Evolutionary conservation across 2,329 filamentous ascomycete genomes (phyloP).

Genomic region (Curvularia sp.): DNA sequence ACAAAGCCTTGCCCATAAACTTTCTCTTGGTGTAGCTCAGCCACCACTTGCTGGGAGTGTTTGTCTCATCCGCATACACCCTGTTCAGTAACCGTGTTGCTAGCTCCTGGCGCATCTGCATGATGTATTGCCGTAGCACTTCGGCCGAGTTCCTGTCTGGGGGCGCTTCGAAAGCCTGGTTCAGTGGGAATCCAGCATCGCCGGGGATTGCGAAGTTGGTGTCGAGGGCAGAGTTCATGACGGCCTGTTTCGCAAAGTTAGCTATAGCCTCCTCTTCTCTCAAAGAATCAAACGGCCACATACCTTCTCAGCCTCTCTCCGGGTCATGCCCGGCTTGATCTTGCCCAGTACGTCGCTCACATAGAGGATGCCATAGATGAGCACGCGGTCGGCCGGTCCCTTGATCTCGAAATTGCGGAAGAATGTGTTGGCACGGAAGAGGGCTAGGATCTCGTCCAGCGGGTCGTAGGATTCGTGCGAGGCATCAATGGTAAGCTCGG

Average conservation of each 20-base stretch:
- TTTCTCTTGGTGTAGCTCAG: constrained; percentile 98
- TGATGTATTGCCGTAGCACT: constrained; percentile 83
- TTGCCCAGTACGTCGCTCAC: constrained; percentile 88
- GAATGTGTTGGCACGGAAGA: constrained; percentile 98
- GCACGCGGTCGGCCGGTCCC: constrained; percentile 88
- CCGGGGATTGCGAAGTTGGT: constrained; percentile 93
- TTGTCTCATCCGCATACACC: constrained; percentile 77
- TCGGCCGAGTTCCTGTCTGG: constrained; percentile 88
- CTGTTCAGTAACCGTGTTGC: constrained; percentile 81
- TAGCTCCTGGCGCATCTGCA: constrained; percentile 92
- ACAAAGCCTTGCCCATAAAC: constrained; percentile 89
- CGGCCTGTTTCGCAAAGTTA: constrained; percentile 61
- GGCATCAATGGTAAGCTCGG: constrained; percentile 70
- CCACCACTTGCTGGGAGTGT: constrained; percentile 83
- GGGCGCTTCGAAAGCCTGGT: constrained; percentile 95
- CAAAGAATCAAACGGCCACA: constrained; percentile 44
- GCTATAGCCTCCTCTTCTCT: not conserved
- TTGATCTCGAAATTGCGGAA: constrained; percentile 99
- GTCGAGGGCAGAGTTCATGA: constrained; percentile 90
- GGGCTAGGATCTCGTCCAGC: constrained; percentile 86
- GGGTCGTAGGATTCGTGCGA: constrained; percentile 95
- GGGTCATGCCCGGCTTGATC: constrained; percentile 76
- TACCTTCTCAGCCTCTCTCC: constrained; percentile 72
- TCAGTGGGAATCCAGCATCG: constrained; percentile 89
- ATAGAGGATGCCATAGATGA: constrained; percentile 97